A percentile compares a stretch with the other conserved stretches of the same genome.
Evolutionary conservation across 2,329 filamentous ascomycete species (phyloP).

Genomic region (Elsinoe fawcettii): DNA sequence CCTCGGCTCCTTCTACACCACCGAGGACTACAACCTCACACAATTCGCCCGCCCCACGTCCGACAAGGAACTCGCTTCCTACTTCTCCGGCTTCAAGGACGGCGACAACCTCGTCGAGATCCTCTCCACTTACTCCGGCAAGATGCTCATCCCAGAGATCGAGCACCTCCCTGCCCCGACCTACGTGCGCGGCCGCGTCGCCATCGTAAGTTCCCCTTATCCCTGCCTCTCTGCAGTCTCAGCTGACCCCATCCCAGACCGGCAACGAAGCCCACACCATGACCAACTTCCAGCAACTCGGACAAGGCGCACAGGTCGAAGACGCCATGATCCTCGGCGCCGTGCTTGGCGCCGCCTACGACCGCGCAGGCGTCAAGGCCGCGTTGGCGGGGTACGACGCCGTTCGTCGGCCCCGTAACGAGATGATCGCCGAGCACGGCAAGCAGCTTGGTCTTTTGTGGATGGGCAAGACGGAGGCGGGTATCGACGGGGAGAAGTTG

Average conservation of each 20-base stretch:
- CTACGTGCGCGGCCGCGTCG: conserved; percentile 15
- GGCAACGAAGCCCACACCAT: conserved; percentile 17
- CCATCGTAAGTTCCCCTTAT: neutral
- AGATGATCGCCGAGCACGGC: conserved; percentile 13
- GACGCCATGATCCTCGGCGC: conserved; percentile 16
- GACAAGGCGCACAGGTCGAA: conserved; percentile 14
- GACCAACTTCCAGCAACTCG: conserved; percentile 17
- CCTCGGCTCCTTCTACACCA: conserved; percentile 16
- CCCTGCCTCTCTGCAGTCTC: neutral
- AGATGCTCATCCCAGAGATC: conserved; percentile 15
- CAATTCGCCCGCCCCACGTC: conserved; percentile 13
- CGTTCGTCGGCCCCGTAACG: conserved; percentile 10
- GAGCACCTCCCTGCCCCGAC: conserved; percentile 16
- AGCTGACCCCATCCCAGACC: neutral
- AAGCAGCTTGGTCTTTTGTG: conserved; percentile 15
- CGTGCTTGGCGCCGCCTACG: conserved; percentile 9
- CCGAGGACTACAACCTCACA: conserved; percentile 15
- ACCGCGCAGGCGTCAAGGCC: conserved; percentile 10
- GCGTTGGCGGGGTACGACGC: conserved; percentile 12
- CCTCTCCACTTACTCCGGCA: conserved; percentile 15
- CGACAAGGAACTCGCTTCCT: neutral
- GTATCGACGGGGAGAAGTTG: conserved; percentile 10
- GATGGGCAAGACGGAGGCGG: conserved; percentile 14
- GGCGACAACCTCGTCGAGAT: conserved; percentile 16
- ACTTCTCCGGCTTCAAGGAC: conserved; percentile 14